These are phyloP conservation scores for Alternaria infectoria DNA, from an alignment of 2,329 filamentous ascomycete species.

Conservation along the genomic window DNA sequence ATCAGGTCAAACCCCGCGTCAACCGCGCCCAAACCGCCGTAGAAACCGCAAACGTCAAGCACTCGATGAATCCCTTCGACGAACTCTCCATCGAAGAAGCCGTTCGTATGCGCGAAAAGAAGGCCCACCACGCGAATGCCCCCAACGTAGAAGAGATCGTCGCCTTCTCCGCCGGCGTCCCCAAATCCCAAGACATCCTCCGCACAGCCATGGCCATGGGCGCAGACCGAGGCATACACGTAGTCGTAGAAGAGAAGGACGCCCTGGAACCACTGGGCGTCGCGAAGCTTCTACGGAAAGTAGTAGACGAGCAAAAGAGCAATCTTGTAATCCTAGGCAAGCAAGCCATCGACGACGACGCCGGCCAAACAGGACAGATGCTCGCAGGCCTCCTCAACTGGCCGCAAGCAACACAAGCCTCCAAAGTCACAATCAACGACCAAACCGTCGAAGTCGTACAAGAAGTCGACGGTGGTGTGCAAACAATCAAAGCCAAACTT, in stretches of 20 bases:
- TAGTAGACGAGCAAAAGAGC: conserved; percentile 82
- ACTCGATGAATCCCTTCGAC: conserved; percentile 99
- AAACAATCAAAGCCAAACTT: conserved; percentile 84
- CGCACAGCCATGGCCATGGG: conserved; percentile 99
- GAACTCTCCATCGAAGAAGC: conserved; percentile 97
- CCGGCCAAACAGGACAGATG: conserved; percentile 97
- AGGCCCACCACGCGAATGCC: conserved; percentile 50
- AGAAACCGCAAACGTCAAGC: conserved; percentile 91
- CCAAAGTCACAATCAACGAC: conserved; percentile 77
- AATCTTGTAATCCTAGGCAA: conserved; percentile 96
- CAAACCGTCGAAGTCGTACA: conserved; percentile 78
- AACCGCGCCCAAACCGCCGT: conserved; percentile 81
- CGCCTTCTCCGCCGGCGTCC: conserved; percentile 82
- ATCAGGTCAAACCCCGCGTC: conserved; percentile 71
- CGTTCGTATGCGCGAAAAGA: conserved; percentile 88
- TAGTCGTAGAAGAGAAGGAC: conserved; percentile 65
- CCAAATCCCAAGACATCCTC: conserved; percentile 86
- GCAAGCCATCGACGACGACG: conserved; percentile 97
- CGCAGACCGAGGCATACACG: conserved; percentile 88
- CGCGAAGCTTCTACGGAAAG: conserved; percentile 82
- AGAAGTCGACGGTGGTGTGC: conserved; percentile 94
- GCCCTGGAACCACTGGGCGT: conserved; percentile 89
- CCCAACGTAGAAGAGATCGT: conserved; percentile 82
- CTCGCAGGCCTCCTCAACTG: conserved; percentile 89
- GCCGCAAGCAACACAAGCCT: conserved; percentile 94